Evolutionary conservation across 768 basidiomycete species (phyloP), one percentile per base, ranked within the genome.

Genomic region (Suillus weaverae): DNA sequence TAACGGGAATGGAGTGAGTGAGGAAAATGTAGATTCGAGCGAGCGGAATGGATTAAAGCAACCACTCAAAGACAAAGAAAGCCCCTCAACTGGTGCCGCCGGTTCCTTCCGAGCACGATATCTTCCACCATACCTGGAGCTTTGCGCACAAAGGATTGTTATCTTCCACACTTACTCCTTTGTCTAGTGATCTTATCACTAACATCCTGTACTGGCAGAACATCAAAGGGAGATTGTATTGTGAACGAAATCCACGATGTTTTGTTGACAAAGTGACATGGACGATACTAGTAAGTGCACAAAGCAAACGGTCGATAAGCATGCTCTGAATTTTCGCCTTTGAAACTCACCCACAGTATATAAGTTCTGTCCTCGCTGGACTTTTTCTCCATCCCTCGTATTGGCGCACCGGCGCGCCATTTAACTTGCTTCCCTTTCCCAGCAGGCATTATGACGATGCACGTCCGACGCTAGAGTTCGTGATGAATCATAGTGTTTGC

Each of bases 361-460:
- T 13, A 50, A 26, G 14, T 55, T 66, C 77, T 77, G 56, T 66
- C 68, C 11, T 51, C 63, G 4, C 75, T 70, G 26, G 26, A 26
- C 26, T 26, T 26, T 26, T 26, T 26, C 26, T 26, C 26, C 26
- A 56, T 76, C 75, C 18, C 73, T 66, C 32, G 69, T 60, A 36
- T 75, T 75, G 46, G 75, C 64, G 43, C 74, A 76, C 55, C 73
- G 73, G 64, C 74, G 77, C 32, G 38, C 53, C 71, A 70, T 76
- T 56, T 1, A 50, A 9, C 35, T 36, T 43, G 56, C 66, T 8
- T 62, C 51, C 30, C 68, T 62, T 41, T 20, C 10, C 38, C 64
- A 30, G 35, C 22, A 63, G 18, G 69, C 43, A 36, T 35, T 22
- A 41, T 70, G 73, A 57, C 66, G 71, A 0, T 16, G 55, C 46